Evolutionary conservation across 2,329 filamentous ascomycete genomes (phyloP), one percentile per base, ranked within the genome.

Genomic region (Cercospora sp.): DNA sequence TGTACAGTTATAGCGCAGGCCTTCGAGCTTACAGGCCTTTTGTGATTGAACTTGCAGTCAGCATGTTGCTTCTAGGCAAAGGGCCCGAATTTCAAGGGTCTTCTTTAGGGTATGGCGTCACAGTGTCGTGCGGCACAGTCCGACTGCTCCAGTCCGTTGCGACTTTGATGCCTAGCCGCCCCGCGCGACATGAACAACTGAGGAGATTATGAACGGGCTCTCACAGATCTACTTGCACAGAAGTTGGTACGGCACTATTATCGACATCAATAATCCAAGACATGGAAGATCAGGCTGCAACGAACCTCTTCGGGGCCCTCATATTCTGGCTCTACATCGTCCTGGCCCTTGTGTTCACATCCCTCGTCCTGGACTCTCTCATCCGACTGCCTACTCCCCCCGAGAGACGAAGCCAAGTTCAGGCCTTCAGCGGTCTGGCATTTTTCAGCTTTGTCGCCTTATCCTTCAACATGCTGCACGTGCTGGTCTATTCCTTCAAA

Each of bases 311-410:
- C 21, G 77, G 77, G 30, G 76, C 76, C 7, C 49, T 72, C 49
- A 73, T 79, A 28, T 79, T 79, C 72, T 79, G 77, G 77, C 57
- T 72, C 10, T 79, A 79, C 71, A 78, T 75, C 49, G 53, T 74
- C 40, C 71, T 73, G 3, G 77, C 77, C 6, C 68, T 79, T 1
- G 57, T 68, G 3, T 73, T 77, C 45, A 75, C 74, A 8, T 51
- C 51, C 18, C 58, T 75, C 5, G 66, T 69, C 12, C 65, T 75
- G 32, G 30, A 69, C 51, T 70, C 71, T 10, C 71, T 76, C 57
- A 3, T 67, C 21, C 60, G 40, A 12, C 34, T 71, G 9, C 40
- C 62, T 63, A 43, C 51, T 37, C 32, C 43, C 3, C 26, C 26
- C 7, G 32, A n/a, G 32, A n/a, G 18, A 30, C 37, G 32, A 10